Evolutionary conservation across 768 basidiomycete species (phyloP).

Genomic region (Polyporus arcularius): DNA sequence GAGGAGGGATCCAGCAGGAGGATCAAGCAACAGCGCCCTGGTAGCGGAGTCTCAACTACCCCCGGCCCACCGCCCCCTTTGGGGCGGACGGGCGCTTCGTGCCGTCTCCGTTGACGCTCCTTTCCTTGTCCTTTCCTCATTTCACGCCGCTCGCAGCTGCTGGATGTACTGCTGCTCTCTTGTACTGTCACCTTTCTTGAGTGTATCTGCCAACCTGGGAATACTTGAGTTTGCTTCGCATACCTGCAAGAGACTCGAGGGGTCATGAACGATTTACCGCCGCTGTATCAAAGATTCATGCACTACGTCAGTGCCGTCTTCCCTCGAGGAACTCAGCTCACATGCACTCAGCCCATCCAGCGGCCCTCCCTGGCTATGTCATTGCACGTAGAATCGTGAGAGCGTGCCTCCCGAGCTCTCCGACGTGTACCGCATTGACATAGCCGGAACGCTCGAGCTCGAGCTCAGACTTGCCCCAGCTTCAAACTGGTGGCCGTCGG

Average conservation of each 20-base stretch:
- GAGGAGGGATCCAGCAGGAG: constrained; percentile 5
- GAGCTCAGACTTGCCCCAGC: no score
- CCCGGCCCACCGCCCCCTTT: constrained; percentile 4
- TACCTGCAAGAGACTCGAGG: no score
- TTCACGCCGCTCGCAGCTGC: neutral
- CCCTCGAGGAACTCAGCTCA: neutral
- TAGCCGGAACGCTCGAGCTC: neutral
- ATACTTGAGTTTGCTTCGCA: no score
- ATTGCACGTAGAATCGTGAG: neutral
- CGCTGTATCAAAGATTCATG: neutral
- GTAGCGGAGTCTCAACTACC: constrained; percentile 22
- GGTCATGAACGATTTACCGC: neutral
- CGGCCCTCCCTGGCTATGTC: neutral
- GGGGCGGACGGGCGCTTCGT: constrained; percentile 3
- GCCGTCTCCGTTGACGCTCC: neutral
- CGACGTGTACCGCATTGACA: neutral
- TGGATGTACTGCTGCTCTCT: no score
- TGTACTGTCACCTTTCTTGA: neutral
- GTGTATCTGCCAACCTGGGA: neutral
- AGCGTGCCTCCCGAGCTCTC: neutral
- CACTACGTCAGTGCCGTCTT: neutral
- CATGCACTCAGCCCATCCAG: neutral
- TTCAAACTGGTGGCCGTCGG: no score
- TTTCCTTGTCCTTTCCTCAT: neutral
- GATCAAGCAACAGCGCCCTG: constrained; percentile 15